phyloP scores from a whole-genome alignment of 139 green algal genomes.

The Pseudopediastrum boryanum region DNA sequence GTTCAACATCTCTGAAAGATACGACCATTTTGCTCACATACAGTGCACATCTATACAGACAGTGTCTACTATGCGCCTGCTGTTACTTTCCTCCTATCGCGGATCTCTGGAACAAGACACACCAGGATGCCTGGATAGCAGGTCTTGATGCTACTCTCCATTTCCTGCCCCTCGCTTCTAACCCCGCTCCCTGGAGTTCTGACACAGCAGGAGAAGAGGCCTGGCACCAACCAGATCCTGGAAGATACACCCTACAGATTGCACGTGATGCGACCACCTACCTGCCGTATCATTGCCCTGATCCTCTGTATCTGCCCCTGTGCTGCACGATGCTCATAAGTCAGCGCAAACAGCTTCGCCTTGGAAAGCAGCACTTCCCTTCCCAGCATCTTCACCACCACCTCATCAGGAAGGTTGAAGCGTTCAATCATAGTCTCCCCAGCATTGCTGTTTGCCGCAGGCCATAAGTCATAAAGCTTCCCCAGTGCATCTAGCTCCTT shows the following conservation, averaged over 20 bases:
- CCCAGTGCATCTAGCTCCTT: constrained; percentile 53
- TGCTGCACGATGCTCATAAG: constrained; percentile 62
- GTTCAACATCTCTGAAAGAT: too few species aligned
- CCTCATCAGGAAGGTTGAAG: constrained; percentile 52
- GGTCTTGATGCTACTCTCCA: too few species aligned
- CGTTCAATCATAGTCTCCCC: neutral
- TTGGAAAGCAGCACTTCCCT: constrained; percentile 78
- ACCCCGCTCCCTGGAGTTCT: too few species aligned
- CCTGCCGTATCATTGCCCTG: neutral
- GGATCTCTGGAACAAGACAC: too few species aligned
- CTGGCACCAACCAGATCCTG: neutral
- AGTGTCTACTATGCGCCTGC: too few species aligned
- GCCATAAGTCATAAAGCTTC: constrained; percentile 55
- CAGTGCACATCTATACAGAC: too few species aligned
- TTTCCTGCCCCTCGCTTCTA: too few species aligned
- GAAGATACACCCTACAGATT: neutral
- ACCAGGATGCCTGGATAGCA: too few species aligned
- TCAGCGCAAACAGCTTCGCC: constrained; percentile 77
- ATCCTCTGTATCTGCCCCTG: constrained; percentile 43
- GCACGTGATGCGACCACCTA: too few species aligned
- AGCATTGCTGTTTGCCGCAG: neutral
- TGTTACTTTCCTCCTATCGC: too few species aligned
- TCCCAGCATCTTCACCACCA: constrained; percentile 65
- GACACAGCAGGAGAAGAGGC: too few species aligned
- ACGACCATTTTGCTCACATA: too few species aligned